phyloP scores from a whole-genome alignment of 2,329 filamentous ascomycete genomes.

The Penicillium sp. region DNA sequence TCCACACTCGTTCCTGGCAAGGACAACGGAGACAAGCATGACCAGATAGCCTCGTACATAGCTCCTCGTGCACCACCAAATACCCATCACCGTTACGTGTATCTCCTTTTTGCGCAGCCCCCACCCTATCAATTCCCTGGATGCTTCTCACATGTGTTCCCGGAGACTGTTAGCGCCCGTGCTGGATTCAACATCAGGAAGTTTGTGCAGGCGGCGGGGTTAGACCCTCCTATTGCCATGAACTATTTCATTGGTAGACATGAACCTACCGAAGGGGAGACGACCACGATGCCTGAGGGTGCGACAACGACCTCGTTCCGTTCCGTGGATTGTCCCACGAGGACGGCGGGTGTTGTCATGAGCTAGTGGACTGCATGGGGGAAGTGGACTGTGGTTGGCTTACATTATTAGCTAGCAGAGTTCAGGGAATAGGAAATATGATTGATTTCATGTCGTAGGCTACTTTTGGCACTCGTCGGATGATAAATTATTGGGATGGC shows the following conservation, averaged over 20 bases:
- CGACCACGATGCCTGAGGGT: conserved; percentile 3
- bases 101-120: conserved; percentile 29
- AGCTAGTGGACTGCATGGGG: not conserved
- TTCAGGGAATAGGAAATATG: not conserved
- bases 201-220: conserved; percentile 32
- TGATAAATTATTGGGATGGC: not conserved
- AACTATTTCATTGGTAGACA: conserved; percentile 41
- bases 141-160: conserved; percentile 32
- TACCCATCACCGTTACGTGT: conserved; percentile 31
- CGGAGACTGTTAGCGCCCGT: conserved; percentile 20
- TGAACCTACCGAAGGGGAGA: conserved; percentile 8
- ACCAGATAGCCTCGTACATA: conserved; percentile 22
- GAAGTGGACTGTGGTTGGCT: not conserved
- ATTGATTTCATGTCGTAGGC: not conserved
- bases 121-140: conserved; percentile 25
- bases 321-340: conserved; percentile 10
- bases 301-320: conserved; percentile 20
- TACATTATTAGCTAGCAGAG: too few relatives aligned
- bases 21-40: not conserved
- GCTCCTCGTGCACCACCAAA: conserved; percentile 26
- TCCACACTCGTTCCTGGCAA: not conserved
- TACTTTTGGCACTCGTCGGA: too few relatives aligned
- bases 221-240: conserved; percentile 31
- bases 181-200: conserved; percentile 33
- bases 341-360: not conserved